A percentile compares a stretch with the other conserved stretches of the same genome.
phyloP scores from a whole-genome alignment of 805 yeast genomes.

The Citeromyces matritensis region DNA sequence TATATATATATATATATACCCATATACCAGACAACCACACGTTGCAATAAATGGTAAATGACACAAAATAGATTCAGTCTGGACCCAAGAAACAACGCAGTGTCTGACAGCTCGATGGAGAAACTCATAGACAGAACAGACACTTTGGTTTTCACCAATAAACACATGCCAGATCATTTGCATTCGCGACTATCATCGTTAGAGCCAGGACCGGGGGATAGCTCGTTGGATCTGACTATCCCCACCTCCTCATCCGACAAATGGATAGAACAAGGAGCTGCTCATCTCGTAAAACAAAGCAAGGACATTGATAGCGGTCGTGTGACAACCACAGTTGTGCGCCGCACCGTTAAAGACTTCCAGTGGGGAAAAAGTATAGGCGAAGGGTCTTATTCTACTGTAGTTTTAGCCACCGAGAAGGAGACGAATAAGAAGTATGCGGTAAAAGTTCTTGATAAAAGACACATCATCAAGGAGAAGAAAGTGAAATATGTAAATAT shows the following conservation, averaged over 20 bases:
- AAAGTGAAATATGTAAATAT: conserved; percentile 77
- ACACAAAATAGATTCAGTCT: too few relatives aligned
- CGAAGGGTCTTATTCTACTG: conserved; percentile 94
- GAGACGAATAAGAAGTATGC: conserved; percentile 55
- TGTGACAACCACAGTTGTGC: conserved; percentile 31
- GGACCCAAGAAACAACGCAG: too few relatives aligned
- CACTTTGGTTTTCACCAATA: too few relatives aligned
- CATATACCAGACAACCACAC: too few relatives aligned
- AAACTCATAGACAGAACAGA: too few relatives aligned
- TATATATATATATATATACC: too few relatives aligned
- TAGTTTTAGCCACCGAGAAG: conserved; percentile 68
- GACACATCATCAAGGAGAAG: conserved; percentile 67
- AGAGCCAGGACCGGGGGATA: too few relatives aligned
- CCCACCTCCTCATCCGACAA: conserved; percentile 15
- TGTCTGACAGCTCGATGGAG: too few relatives aligned
- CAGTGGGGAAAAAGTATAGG: conserved; percentile 80
- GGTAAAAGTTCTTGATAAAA: conserved; percentile 59
- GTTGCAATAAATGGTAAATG: too few relatives aligned
- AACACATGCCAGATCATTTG: too few relatives aligned
- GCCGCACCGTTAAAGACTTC: conserved; percentile 62
- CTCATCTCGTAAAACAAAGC: conserved; percentile 29
- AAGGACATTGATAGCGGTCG: conserved; percentile 32
- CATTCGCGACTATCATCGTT: too few relatives aligned
- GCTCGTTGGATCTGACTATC: conserved; percentile 2
- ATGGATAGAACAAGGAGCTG: conserved; percentile 49